Percentiles rank a stretch among this genome's conserved stretches.
Conservation (phyloP, 2,329 filamentous ascomycete species). For the Calycina herbarum region DNA sequence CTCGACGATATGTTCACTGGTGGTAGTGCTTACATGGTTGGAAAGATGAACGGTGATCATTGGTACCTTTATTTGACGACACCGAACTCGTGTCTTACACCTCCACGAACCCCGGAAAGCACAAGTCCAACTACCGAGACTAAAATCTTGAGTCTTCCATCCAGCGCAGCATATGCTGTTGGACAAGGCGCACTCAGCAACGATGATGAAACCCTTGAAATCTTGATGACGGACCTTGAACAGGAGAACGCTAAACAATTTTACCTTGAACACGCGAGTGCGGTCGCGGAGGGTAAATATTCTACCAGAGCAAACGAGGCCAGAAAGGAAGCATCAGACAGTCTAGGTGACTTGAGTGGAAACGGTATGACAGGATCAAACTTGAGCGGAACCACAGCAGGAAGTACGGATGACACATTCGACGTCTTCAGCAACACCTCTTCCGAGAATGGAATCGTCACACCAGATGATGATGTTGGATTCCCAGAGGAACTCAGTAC, state of each 20-base stretch:
- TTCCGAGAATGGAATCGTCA: conserved; percentile 59
- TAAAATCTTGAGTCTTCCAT: conserved; percentile 38
- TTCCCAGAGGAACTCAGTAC: conserved; percentile 78
- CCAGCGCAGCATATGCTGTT: conserved; percentile 34
- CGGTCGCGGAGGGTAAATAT: conserved; percentile 80
- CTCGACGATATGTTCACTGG: conserved; percentile 88
- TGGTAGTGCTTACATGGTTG: conserved; percentile 98
- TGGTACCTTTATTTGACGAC: conserved; percentile 98
- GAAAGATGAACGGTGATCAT: conserved; percentile 99
- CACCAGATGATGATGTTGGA: conserved; percentile 55
- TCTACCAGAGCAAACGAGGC: conserved; percentile 66
- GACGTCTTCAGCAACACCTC: conserved; percentile 82
- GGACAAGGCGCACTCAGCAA: conserved; percentile 32
- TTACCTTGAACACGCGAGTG: conserved; percentile 79
- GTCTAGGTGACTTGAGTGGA: conserved; percentile 59
- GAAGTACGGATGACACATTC: conserved; percentile 56
- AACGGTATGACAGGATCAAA: conserved; percentile 41
- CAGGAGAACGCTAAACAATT: conserved; percentile 70
- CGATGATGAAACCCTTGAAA: conserved; percentile 75
- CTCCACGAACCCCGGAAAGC: conserved; percentile 71
- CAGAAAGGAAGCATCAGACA: conserved; percentile 58
- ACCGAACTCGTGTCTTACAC: conserved; percentile 76
- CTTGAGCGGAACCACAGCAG: conserved; percentile 44
- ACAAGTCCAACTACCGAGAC: conserved; percentile 43
- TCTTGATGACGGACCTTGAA: conserved; percentile 72